Evolutionary conservation across 495 filamentous ascomycete species (phyloP), one percentile per base, ranked within the genome.

Genomic region (Trichoderma virens): DNA sequence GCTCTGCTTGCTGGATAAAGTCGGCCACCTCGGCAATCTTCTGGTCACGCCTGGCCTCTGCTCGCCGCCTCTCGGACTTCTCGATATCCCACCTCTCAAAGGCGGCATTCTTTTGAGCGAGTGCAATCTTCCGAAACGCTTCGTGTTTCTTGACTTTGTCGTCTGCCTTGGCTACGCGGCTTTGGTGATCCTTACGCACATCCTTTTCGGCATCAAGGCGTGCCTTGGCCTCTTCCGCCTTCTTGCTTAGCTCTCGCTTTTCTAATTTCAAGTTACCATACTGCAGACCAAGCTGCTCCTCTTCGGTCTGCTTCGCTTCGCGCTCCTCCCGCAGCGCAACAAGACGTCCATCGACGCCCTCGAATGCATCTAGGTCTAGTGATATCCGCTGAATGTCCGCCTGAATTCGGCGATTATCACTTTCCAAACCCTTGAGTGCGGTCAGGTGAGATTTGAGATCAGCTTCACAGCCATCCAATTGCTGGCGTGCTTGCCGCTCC

Each of bases 21-120:
- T 85, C 75, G 0, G 75, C 69, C 18, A 93, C 80, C 2, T 65
- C 65, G 3, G 72, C 76, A 38, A 67, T 69, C 32, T 82, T 72
- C 14, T 79, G 74, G 2, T 85, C 78, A 14, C 70, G 77, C 61
- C 82, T 80, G 27, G 71, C 67, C 64, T 85, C 74, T 5, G 82
- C 72, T 5, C 66, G 68, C n/a, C 63, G 64, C 67, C 80, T 82
- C 1, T 83, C 76, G 23, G 72, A 68, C 65, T 84, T 80, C 6
- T 77, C 74, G 3, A 80, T 70, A 5, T 83, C 78, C 20, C 89
- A 74, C 3, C 61, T 68, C 16, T 81, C 78, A 30, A 88, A 69
- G 2, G 86, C 85, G 14, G 72, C 64, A 70, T 95, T 96, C 69
- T 92, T 91, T 16, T 88, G 79, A 2, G 73, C 69, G 5, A 96